Percentiles rank a stretch among this genome's conserved stretches.
phyloP scores from a whole-genome alignment of 495 filamentous ascomycete species.

The Echria macrotheca region DNA sequence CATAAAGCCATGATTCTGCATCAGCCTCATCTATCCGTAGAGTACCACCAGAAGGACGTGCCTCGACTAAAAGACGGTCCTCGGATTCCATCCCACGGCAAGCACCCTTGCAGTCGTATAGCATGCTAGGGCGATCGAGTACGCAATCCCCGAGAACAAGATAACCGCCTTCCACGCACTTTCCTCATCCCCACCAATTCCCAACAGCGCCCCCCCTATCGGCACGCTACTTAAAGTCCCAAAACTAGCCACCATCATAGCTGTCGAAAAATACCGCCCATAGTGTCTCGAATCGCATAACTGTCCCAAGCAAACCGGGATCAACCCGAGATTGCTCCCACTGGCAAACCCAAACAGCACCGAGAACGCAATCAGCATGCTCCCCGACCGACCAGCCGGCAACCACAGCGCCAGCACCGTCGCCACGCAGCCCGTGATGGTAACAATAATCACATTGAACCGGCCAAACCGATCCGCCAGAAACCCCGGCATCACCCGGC shows the following conservation, averaged over 20 bases:
- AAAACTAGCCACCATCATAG: constrained; percentile 85
- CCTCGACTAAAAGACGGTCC: constrained; percentile 46
- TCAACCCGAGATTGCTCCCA: constrained; percentile 78
- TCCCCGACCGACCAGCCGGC: constrained; percentile 52
- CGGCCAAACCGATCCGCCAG: constrained; percentile 59
- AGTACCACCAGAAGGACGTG: too few relatives aligned
- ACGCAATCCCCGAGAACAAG: constrained; percentile 60
- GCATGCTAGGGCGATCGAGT: constrained; percentile 53
- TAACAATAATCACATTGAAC: constrained; percentile 49
- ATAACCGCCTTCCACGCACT: constrained; percentile 60
- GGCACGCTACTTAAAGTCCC: constrained; percentile 83
- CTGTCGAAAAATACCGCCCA: constrained; percentile 78
- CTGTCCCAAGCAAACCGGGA: constrained; percentile 86
- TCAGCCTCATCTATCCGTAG: too few relatives aligned
- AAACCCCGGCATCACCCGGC: constrained; percentile 64
- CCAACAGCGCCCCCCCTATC: constrained; percentile 72
- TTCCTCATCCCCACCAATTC: constrained; percentile 29
- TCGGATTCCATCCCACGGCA: constrained; percentile 61
- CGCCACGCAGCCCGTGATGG: constrained; percentile 57
- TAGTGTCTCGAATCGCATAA: constrained; percentile 83
- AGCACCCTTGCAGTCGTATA: constrained; percentile 58
- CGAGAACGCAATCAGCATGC: constrained; percentile 64
- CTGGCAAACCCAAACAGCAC: constrained; percentile 80
- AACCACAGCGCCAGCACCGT: constrained; percentile 79
- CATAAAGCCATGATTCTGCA: too few relatives aligned